Percentiles rank a stretch among this genome's conserved stretches.
phyloP scores from a whole-genome alignment of 768 basidiomycete species.

The Boletellus sp. region DNA sequence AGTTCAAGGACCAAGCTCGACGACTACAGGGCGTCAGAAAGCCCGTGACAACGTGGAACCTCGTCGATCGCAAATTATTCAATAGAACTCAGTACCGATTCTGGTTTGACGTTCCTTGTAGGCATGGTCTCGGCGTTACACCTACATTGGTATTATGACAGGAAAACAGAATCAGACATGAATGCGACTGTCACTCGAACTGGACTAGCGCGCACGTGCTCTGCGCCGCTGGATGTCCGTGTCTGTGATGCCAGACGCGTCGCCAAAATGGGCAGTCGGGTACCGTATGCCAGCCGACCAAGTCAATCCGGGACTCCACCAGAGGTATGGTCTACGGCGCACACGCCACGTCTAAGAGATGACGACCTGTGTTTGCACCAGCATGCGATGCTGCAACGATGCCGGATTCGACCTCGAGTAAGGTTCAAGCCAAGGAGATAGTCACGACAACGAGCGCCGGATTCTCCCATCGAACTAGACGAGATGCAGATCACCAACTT shows the following conservation, averaged over 20 bases:
- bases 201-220: slow-evolving; percentile 8
- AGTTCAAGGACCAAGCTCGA: background rate
- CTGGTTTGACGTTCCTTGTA: background rate
- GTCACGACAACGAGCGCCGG: slow-evolving; percentile 8
- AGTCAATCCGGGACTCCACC: background rate
- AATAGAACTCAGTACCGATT: background rate
- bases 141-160: background rate
- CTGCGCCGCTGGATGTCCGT: background rate
- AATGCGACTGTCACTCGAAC: slow-evolving; percentile 10
- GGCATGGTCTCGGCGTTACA: background rate
- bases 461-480: slow-evolving; percentile 2
- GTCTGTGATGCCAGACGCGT: background rate
- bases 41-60: background rate
- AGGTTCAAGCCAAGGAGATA: slow-evolving; percentile 1
- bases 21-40: background rate
- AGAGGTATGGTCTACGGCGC: background rate
- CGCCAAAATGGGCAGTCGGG: slow-evolving; percentile 8
- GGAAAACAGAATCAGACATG: background rate
- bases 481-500: slow-evolving; percentile 4
- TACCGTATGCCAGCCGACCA: background rate
- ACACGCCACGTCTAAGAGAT: background rate
- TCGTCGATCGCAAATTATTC: background rate
- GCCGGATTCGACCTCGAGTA: slow-evolving; percentile 1
- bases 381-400: slow-evolving; percentile 1
- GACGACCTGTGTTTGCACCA: background rate